Base-by-base conservation (phyloP, 805 yeast genomes). In the Ogataea minuta region DNA sequence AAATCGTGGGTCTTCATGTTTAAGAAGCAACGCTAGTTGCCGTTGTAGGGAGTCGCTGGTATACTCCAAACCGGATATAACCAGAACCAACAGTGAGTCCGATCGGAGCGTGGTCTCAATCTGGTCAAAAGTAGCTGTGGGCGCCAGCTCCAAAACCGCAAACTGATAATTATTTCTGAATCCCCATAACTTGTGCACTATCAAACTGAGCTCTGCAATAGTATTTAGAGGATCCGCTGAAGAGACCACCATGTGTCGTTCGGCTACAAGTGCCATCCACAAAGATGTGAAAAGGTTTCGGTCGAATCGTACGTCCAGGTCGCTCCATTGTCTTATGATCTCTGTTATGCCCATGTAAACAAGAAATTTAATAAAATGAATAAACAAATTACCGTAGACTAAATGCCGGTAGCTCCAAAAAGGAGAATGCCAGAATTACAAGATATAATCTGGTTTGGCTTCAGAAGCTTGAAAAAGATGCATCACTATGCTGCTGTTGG, bases 181-280 rank as follows among this genome's bases (percentile, higher is more conserved):
- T 2, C 49, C 53, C 45, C 50, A 50, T 11, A 52, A 6, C 14
- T 34, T 23, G 10, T 12, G 12, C 12, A 31, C 23, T 3, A 41
- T 43, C 13, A 37, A 36, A 3, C 40, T 36, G 10, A 60, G 29
- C 28, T 56, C 60, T 8, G 35, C 9, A 2, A 43, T 31, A 1
- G 57, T 53, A 3, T 39, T 28, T 2, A 11, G 7, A 0, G 46
- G 40, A 12, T 53, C 48, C 6, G 41, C 19, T 2, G 63, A 49
- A 2, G 58, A 46, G 1, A 64, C 48, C 4, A 58, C 24, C 7
- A 63, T 34, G 36, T 59, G 56, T n/a, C 54, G 44, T 26, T 46
- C 40, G 1, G 62, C 60, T 8, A 62, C 45, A n/a, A 55, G 33
- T 2, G 52, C 33, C 26, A 51, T 43, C 49, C 56, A 47, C 4